Percentiles rank a stretch among this genome's conserved stretches.
These are phyloP conservation scores for Prunus fruticosa DNA, from an alignment of 306 rosid species.

Conservation along the genomic window DNA sequence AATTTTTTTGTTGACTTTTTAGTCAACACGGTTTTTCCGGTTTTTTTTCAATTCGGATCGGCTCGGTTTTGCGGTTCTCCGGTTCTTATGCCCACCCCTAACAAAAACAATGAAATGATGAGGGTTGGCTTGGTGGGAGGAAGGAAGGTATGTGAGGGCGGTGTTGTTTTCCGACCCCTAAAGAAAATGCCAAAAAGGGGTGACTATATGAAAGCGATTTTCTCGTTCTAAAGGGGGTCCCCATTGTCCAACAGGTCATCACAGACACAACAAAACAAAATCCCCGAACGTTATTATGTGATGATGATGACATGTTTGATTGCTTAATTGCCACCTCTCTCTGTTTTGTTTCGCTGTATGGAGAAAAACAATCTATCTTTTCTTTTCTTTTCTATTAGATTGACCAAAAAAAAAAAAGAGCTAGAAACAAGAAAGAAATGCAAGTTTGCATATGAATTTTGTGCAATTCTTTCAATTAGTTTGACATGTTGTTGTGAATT, in stretches of 20 bases:
- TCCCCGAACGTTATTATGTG: slow-evolving; percentile 14
- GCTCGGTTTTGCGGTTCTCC: too few relatives aligned
- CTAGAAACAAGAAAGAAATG: not conserved
- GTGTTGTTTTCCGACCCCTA: not conserved
- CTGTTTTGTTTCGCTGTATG: not conserved
- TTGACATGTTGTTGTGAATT: too few relatives aligned
- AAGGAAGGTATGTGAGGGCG: not conserved
- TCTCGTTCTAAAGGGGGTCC: slow-evolving; percentile 13
- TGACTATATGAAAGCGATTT: slow-evolving; percentile 25
- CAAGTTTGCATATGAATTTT: too few relatives aligned
- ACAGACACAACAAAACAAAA: slow-evolving; percentile 15
- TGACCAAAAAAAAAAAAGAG: too few relatives aligned
- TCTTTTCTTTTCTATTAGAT: too few relatives aligned
- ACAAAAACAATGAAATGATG: slow-evolving; percentile 26
- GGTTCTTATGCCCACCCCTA: too few relatives aligned
- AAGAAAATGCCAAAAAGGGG: slow-evolving; percentile 29
- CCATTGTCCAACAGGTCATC: slow-evolving; percentile 15
- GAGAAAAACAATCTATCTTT: not conserved
- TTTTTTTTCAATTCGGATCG: too few relatives aligned
- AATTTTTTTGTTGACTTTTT: too few relatives aligned
- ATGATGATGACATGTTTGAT: slow-evolving; percentile 31
- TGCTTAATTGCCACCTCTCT: slow-evolving; percentile 17
- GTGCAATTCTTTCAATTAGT: too few relatives aligned
- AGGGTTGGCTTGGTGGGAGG: slow-evolving; percentile 11
- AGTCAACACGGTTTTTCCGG: too few relatives aligned